Conservation (phyloP, 371 early-diverging fungal genomes). For the Mucor circinelloides region DNA sequence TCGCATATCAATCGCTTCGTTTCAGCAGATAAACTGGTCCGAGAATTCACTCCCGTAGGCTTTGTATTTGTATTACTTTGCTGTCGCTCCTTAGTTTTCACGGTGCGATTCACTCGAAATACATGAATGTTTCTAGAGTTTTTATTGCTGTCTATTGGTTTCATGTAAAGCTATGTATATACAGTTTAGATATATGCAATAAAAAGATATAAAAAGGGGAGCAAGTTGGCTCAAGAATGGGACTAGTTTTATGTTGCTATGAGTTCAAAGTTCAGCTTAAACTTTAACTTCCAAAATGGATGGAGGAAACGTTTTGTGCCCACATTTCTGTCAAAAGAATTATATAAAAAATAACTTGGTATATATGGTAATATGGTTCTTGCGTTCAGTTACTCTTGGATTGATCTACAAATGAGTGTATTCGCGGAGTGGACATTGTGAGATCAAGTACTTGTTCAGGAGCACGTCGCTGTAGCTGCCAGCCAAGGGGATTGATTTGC, state of each 20-base stretch:
- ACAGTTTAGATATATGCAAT: background rate
- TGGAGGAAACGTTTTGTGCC: conserved; percentile 1
- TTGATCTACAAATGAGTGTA: background rate
- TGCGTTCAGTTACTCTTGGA: background rate
- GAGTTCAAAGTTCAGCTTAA: conserved; percentile 4
- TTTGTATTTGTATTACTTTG: background rate
- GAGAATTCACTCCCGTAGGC: conserved; percentile 1
- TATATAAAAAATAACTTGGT: background rate
- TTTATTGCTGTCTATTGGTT: background rate
- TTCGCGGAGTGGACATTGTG: background rate
- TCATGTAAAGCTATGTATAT: conserved; percentile 3
- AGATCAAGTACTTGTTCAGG: background rate
- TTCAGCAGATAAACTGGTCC: conserved; percentile 25
- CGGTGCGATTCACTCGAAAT: conserved; percentile 22
- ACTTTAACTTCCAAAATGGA: conserved; percentile 11
- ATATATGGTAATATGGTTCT: background rate
- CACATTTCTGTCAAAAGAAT: conserved; percentile 12
- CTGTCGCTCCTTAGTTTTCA: background rate
- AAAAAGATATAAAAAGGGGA: background rate
- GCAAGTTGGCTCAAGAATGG: background rate
- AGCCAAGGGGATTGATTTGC: too few relatives aligned
- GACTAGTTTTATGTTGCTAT: background rate
- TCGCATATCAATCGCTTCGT: conserved; percentile 26
- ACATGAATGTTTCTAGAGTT: conserved; percentile 20
- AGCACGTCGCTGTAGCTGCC: too few relatives aligned